Evolutionary conservation across 306 rosid species (phyloP), one percentile per base, ranked within the genome.

Genomic region (Prunus kanzakura): DNA sequence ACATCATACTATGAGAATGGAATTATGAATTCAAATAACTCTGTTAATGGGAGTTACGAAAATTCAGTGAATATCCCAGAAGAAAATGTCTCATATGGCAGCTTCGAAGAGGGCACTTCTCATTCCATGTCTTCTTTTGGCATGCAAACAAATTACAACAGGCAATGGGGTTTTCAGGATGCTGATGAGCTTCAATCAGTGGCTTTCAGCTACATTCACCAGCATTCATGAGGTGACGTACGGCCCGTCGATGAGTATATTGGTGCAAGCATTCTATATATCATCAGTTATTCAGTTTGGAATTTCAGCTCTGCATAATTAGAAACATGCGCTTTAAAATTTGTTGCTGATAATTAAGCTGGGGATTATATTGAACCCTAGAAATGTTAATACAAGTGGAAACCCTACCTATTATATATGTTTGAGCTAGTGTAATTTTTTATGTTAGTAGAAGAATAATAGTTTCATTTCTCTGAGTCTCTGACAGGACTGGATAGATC

Each of bases 61-160:
- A 84, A 75, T 77, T 88, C 87, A 54, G 71, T 79, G 55, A 69
- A 52, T 61, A 61, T 23, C 76, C 75, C 77, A 46, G 96, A 92
- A 22, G 89, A 92, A 66, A 88, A 79, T 57, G 79, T 77, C 43
- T 90, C 97, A 30, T 89, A 87, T 54, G 91, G 88, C 19, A 89
- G 91, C 89, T 91, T 84, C 79, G 94, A 89, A 0, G 97, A 93
- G 57, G 80, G 84, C 69, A 87, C 88, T 50, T 81, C 79, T 72
- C 49, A 38, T 35, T 84, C 96, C 57, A 84, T 87, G 83, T 86
- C 84, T 52, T 80, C 91, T 69, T 79, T 84, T 72, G 93, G 88
- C 69, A 75, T 79, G 88, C 89, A 86, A 74, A 80, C 80, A 61
- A 84, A 79, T 77, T 18, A 35, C 49, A 68, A 43, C 65, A 84